Base-by-base conservation (phyloP, 164 flowering plant species). In the Macadamia integrifolia region DNA sequence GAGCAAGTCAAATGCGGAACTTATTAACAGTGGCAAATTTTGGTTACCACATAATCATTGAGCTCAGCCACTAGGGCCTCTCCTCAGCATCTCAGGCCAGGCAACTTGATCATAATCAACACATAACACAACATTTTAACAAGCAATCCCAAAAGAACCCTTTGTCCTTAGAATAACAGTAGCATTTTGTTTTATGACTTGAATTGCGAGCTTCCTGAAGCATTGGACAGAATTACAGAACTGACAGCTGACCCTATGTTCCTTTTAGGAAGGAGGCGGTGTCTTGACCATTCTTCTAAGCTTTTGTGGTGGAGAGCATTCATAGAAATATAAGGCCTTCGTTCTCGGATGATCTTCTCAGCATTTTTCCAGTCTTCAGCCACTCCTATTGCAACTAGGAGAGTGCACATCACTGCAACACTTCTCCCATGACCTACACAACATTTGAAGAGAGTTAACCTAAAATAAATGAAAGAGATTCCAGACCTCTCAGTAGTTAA, bases 381-480 rank as follows among this genome's bases (percentile, higher is more conserved):
- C 55, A 87, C 70, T 1, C 88, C 95, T 48, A 90, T 78, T 62
- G 91, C 89, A 71, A 93, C 97, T 67, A 91, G 67, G 55, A 90
- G 70, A 1, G 98, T 97, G 76, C 96, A 90, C 77, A 69, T 78
- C 62, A 93, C 94, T 43, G 91, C 82, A 67, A 93, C 97, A 75
- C 98, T 93, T 83, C 98, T 83, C 50, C 98, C 97, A 81, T 91
- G 97, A 68, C 97, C 97, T 91, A 35, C 46, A 69, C 12, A 64
- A 52, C 10, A 44, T 62, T 43, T 43, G 2, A n/a, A 62, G 17
- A 6, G 29, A 62, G 28, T 53, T 53, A 56, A 48, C n/a, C 17
- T 6, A 11, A 2, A 35, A 15, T 44, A 15, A 17, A 10, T 15
- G 15, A 40, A 2, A 35, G 40, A 35, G 40, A 35, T 35, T 35